Percentiles rank a stretch among this genome's conserved stretches.
These are phyloP conservation scores for Glycine latifolia DNA, from an alignment of 306 rosid genomes.

Conservation along the genomic window DNA sequence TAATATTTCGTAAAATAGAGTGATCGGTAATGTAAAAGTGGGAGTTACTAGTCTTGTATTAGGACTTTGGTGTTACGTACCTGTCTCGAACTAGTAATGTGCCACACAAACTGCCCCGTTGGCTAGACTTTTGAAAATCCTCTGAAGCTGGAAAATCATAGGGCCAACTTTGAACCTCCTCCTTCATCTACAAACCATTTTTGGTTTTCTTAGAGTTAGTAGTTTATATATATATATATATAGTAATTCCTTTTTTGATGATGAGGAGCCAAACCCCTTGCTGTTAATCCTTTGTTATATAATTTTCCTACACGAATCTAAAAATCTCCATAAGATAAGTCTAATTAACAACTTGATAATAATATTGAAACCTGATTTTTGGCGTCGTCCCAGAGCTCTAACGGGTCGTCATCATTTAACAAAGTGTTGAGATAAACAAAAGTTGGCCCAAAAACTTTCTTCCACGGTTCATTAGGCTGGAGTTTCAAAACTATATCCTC, in stretches of 20 bases:
- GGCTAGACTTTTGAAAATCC: conserved; percentile 63
- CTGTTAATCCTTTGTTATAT: neutral
- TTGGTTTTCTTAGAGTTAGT: conserved; percentile 17
- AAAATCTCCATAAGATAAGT: neutral
- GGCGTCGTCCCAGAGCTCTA: conserved; percentile 77
- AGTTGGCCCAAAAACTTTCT: conserved; percentile 86
- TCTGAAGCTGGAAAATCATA: conserved; percentile 78
- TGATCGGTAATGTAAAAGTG: too few species aligned
- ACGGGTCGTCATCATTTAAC: conserved; percentile 43
- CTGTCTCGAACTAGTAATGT: conserved; percentile 66
- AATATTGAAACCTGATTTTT: conserved; percentile 72
- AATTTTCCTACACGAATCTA: neutral
- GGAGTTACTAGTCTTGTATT: too few species aligned
- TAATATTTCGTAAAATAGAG: too few species aligned
- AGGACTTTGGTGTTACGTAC: conserved; percentile 39
- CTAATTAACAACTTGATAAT: neutral
- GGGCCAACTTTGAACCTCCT: conserved; percentile 82
- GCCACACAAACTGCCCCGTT: conserved; percentile 72
- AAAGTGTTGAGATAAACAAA: conserved; percentile 70
- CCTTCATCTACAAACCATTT: conserved; percentile 55
- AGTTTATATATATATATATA: too few species aligned
- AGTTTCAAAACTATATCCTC: conserved; percentile 76
- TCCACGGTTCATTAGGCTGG: conserved; percentile 76
- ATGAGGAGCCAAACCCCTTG: neutral
- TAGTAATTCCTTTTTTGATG: too few species aligned